Percentiles rank a stretch among this genome's conserved stretches.
phyloP scores from a whole-genome alignment of 148 eudicot species.

The Chenopodium suecicum region DNA sequence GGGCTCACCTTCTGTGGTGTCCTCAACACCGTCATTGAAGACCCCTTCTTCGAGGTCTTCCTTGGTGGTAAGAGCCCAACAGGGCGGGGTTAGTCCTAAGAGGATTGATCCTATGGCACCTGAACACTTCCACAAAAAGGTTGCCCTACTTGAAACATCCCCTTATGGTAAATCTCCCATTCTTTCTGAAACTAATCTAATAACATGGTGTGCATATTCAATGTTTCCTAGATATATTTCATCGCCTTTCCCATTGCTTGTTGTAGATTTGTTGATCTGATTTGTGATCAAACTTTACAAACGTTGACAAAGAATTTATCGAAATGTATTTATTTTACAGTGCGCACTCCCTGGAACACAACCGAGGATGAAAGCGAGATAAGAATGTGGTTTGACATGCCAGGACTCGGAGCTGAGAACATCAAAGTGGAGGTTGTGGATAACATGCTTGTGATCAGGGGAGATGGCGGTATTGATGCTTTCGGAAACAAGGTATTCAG shows the following conservation, averaged over 20 bases:
- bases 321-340: not conserved
- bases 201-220: not conserved
- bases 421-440: not conserved
- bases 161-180: slow-evolving; percentile 10
- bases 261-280: no score
- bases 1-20: not conserved
- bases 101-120: not conserved
- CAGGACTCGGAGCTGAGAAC: slow-evolving; percentile 14
- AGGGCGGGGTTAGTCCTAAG: not conserved
- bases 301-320: not conserved
- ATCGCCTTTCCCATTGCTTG: no score
- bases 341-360: slow-evolving; percentile 12
- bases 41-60: not conserved
- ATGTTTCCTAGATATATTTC: not conserved
- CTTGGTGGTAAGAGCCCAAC: slow-evolving; percentile 11
- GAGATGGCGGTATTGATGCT: slow-evolving; percentile 7
- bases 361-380: slow-evolving; percentile 6
- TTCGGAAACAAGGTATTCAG: slow-evolving; percentile 17
- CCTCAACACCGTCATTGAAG: not conserved
- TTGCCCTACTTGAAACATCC: slow-evolving; percentile 6
- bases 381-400: slow-evolving; percentile 13
- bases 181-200: not conserved
- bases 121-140: slow-evolving; percentile 7
- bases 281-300: not conserved
- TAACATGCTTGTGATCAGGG: slow-evolving; percentile 11